Percentiles rank a stretch among this genome's conserved stretches.
phyloP scores from a whole-genome alignment of 1,139 yeast genomes.

The Starmera stellimalicola region DNA sequence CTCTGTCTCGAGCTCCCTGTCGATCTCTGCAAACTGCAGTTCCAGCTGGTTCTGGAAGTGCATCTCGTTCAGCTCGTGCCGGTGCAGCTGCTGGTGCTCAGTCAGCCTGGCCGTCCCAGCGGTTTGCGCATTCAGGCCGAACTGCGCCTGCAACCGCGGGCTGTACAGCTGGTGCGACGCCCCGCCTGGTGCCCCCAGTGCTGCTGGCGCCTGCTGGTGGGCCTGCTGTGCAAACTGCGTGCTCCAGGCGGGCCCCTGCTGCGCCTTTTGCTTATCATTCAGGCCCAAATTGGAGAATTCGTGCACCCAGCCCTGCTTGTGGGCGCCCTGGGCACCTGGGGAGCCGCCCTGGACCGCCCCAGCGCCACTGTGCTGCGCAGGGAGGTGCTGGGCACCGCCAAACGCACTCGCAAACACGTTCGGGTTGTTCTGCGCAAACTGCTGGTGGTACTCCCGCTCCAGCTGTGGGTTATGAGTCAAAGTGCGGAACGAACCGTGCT shows the following conservation, averaged over 20 bases:
- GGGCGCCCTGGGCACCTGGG: constrained; percentile 9
- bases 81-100: constrained; percentile 17
- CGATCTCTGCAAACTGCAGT: constrained; percentile 10
- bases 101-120: too few species aligned
- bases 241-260: constrained; percentile 9
- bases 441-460: constrained; percentile 12
- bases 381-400: not conserved
- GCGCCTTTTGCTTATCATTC: constrained; percentile 1
- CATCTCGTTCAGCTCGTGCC: constrained; percentile 5
- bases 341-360: not conserved
- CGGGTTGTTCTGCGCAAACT: not conserved
- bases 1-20: constrained; percentile 6
- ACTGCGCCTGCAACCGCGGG: too few species aligned
- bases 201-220: constrained; percentile 5
- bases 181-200: too few species aligned
- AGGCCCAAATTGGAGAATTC: constrained; percentile 9
- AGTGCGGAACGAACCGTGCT: constrained; percentile 10
- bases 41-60: too few species aligned
- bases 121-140: too few species aligned
- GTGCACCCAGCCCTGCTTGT: constrained; percentile 10
- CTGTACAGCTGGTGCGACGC: too few species aligned
- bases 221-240: constrained; percentile 13
- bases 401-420: not conserved
- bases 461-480: constrained; percentile 9
- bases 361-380: not conserved